These are phyloP conservation scores for Dactylonectria estremocensis DNA, from an alignment of 2,329 filamentous ascomycete species.

Conservation along the genomic window DNA sequence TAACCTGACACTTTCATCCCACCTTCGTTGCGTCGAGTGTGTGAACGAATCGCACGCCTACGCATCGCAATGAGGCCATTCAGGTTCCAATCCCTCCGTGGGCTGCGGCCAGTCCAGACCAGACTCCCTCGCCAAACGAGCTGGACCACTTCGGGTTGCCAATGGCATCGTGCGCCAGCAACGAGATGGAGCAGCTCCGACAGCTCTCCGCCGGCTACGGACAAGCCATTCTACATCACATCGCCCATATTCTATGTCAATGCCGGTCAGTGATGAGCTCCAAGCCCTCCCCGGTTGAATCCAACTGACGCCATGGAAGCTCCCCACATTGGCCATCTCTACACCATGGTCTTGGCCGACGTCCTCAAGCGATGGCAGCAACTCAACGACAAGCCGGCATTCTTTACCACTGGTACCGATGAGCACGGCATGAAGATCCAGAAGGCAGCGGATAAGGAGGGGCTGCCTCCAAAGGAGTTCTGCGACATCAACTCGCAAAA, in stretches of 20 bases:
- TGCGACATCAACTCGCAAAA: slow-evolving; percentile 88
- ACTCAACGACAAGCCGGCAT: slow-evolving; percentile 78
- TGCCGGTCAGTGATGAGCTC: slow-evolving; percentile 73
- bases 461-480: slow-evolving; percentile 83
- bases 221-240: slow-evolving; percentile 94
- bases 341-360: slow-evolving; percentile 92
- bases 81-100: slow-evolving; percentile 46
- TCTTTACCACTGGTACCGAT: slow-evolving; percentile 92
- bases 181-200: slow-evolving; percentile 53
- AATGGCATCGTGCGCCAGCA: slow-evolving; percentile 37
- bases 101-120: slow-evolving; percentile 41
- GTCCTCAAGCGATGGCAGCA: slow-evolving; percentile 93
- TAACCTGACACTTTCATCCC: slow-evolving; percentile 32
- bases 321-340: slow-evolving; percentile 95
- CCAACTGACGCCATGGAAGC: slow-evolving; percentile 64
- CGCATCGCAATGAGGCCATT: slow-evolving; percentile 49
- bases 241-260: slow-evolving; percentile 99
- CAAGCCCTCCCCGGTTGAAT: too few relatives aligned
- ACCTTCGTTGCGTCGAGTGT: slow-evolving; percentile 10
- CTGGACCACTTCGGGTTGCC: slow-evolving; percentile 52
- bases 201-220: slow-evolving; percentile 39
- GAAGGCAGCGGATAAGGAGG: slow-evolving; percentile 81
- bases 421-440: slow-evolving; percentile 99
- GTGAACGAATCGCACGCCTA: slow-evolving; percentile 2
- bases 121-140: slow-evolving; percentile 33